phyloP scores from a whole-genome alignment of 352 stramenopile species.

The Globisporangium emineosum region DNA sequence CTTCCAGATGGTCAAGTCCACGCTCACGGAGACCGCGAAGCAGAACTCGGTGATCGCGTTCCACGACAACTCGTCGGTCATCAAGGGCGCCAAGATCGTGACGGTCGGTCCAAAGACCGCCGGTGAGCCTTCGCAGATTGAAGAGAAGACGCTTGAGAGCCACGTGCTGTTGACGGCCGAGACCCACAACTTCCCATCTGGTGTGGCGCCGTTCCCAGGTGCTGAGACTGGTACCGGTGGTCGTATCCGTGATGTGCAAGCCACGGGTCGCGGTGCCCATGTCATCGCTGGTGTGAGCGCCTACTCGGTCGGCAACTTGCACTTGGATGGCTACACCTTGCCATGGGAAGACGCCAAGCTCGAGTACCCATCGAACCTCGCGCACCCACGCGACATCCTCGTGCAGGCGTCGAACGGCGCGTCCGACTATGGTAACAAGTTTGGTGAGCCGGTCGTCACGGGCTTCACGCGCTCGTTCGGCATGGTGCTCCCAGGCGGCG shows the following conservation, averaged over 20 bases:
- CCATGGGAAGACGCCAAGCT: constrained; percentile 95
- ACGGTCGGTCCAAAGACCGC: constrained; percentile 73
- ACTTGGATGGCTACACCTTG: constrained; percentile 95
- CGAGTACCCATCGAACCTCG: constrained; percentile 89
- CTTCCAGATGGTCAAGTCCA: constrained; percentile 99
- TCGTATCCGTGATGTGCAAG: constrained; percentile 98
- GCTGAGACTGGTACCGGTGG: constrained; percentile 97
- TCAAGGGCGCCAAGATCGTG: constrained; percentile 90
- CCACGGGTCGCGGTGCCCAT: constrained; percentile 95
- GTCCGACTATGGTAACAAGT: constrained; percentile 99
- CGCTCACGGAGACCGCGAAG: constrained; percentile 86
- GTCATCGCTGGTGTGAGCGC: constrained; percentile 91
- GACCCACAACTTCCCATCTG: constrained; percentile 99
- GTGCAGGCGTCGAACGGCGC: constrained; percentile 97
- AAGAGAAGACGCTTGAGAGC: constrained; percentile 74
- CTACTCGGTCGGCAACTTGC: constrained; percentile 93
- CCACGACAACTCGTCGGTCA: constrained; percentile 98
- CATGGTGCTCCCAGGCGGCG: constrained; percentile 92
- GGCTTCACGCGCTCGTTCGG: constrained; percentile 98
- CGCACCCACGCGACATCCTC: constrained; percentile 93
- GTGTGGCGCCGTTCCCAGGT: constrained; percentile 94
- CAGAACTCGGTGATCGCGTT: constrained; percentile 99
- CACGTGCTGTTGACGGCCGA: constrained; percentile 98
- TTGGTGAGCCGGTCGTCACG: constrained; percentile 98
- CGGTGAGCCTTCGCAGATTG: constrained; percentile 62